These are phyloP conservation scores for Ophiostoma novo-ulmi DNA, from an alignment of 2,329 filamentous ascomycete genomes.

Conservation along the genomic window DNA sequence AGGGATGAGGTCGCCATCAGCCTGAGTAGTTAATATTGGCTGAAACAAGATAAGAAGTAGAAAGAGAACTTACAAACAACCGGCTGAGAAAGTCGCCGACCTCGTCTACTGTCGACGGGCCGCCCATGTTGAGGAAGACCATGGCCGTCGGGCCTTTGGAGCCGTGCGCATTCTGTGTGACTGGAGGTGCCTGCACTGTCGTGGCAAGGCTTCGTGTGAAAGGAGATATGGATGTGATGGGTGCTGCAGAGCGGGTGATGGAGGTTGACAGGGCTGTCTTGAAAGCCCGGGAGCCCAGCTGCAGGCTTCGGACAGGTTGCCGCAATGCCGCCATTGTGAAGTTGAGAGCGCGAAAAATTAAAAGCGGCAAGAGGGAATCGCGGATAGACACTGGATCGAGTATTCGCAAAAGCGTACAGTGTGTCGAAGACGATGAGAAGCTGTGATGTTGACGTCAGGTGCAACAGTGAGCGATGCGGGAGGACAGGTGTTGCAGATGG, in stretches of 20 bases:
- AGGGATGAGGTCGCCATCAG: conserved; percentile 93
- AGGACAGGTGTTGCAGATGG: conserved; percentile 1
- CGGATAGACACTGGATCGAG: background rate
- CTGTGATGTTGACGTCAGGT: background rate
- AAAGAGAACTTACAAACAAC: conserved; percentile 65
- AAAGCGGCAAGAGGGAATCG: background rate
- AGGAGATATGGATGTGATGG: conserved; percentile 26
- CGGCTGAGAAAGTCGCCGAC: conserved; percentile 85
- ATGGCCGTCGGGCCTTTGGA: conserved; percentile 84
- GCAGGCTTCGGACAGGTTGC: conserved; percentile 31
- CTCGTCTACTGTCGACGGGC: conserved; percentile 80
- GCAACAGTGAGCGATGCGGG: background rate
- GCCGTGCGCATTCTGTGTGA: conserved; percentile 68
- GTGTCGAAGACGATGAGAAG: background rate
- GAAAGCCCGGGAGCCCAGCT: conserved; percentile 16
- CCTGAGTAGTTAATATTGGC: conserved; percentile 43
- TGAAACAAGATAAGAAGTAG: background rate
- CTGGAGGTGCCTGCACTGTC: conserved; percentile 56
- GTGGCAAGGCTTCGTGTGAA: conserved; percentile 49
- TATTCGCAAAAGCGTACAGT: background rate
- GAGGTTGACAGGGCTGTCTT: conserved; percentile 4
- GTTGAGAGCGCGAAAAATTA: background rate
- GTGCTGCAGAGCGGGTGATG: background rate
- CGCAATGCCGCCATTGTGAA: conserved; percentile 33
- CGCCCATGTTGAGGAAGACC: conserved; percentile 99